phyloP scores from a whole-genome alignment of 2,329 filamentous ascomycete genomes.

The Exophiala mesophila region DNA sequence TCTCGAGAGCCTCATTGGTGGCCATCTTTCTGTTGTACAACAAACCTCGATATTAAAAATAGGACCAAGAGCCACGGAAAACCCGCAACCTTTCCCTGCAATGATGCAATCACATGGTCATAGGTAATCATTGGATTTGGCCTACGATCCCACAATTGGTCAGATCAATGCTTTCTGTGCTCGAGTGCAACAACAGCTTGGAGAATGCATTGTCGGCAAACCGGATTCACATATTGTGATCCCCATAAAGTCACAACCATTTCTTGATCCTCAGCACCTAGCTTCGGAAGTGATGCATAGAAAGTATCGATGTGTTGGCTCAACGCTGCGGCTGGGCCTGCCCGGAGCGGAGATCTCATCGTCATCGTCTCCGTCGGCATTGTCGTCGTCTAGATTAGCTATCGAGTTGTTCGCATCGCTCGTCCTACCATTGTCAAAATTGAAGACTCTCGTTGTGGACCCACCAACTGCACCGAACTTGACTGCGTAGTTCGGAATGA shows the following conservation, averaged over 20 bases:
- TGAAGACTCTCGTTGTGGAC: not conserved
- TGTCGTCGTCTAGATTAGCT: constrained; percentile 22
- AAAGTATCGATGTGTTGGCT: constrained; percentile 32
- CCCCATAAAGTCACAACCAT: constrained; percentile 39
- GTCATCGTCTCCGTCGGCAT: constrained; percentile 18
- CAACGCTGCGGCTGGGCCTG: constrained; percentile 16
- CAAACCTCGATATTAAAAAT: no score
- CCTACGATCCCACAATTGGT: constrained; percentile 43
- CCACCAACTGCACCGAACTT: constrained; percentile 16
- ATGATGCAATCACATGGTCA: constrained; percentile 51
- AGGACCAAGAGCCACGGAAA: no score
- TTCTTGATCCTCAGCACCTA: constrained; percentile 45
- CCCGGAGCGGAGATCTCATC: constrained; percentile 7
- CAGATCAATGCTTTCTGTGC: constrained; percentile 47
- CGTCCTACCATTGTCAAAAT: not conserved
- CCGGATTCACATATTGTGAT: constrained; percentile 38
- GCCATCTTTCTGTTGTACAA: no score
- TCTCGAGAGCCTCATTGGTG: no score
- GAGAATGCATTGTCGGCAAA: constrained; percentile 46
- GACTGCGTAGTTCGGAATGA: constrained; percentile 40
- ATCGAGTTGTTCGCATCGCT: constrained; percentile 7
- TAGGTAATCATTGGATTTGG: constrained; percentile 36
- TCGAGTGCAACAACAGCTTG: constrained; percentile 43
- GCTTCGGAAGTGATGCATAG: constrained; percentile 42
- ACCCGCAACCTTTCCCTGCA: constrained; percentile 49